A percentile compares a stretch with the other conserved stretches of the same genome.
Evolutionary conservation across 176 grass and related monocot genomes (phyloP).

Genomic region (Chrysopogon serrulatus): DNA sequence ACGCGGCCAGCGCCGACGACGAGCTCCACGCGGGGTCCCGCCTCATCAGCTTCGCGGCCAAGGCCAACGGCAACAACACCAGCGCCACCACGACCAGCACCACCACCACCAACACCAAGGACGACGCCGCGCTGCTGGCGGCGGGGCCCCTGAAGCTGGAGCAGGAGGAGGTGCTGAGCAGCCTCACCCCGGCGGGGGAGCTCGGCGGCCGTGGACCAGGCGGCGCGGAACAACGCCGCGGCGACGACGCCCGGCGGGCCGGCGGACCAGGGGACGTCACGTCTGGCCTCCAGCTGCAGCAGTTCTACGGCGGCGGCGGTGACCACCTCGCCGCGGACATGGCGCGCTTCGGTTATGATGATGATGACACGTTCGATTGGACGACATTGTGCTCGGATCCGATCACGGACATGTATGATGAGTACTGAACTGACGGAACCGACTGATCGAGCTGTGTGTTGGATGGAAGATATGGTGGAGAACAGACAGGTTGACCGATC

Average conservation of each 20-base stretch:
- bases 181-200: constrained; percentile 41
- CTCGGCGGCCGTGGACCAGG: neutral
- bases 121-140: neutral
- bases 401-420: neutral
- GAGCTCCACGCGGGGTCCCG: constrained; percentile 7
- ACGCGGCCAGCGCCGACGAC: neutral
- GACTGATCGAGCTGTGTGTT: neutral
- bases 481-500: neutral
- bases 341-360: neutral
- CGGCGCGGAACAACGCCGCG: neutral
- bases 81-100: neutral
- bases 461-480: neutral
- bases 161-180: constrained; percentile 63
- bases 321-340: neutral
- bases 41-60: constrained; percentile 49
- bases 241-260: neutral
- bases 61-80: neutral
- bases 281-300: constrained; percentile 26
- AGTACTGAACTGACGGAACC: neutral
- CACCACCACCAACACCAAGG: constrained; percentile 28
- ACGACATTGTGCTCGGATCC: neutral
- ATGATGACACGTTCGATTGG: neutral
- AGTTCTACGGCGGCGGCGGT: neutral
- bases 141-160: constrained; percentile 25
- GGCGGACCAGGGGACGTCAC: constrained; percentile 62